These are phyloP conservation scores for Lentinula lateritia DNA, from an alignment of 768 basidiomycete species.

Conservation along the genomic window DNA sequence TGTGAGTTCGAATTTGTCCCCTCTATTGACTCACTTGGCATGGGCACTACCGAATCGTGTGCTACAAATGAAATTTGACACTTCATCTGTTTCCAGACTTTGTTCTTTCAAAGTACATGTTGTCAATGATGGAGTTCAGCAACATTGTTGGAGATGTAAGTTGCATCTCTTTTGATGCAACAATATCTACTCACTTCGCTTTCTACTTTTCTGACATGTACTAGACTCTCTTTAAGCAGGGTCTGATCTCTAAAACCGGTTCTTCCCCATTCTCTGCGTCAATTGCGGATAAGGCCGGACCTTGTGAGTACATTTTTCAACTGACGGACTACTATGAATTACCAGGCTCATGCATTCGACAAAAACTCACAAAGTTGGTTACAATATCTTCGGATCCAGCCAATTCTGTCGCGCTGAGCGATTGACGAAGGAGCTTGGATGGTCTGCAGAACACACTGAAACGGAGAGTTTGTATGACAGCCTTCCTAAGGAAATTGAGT, in stretches of 20 bases:
- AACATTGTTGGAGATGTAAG: constrained; percentile 4
- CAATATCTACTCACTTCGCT: background rate
- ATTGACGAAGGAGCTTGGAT: background rate
- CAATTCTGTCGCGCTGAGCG: background rate
- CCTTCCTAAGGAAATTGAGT: background rate
- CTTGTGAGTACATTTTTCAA: background rate
- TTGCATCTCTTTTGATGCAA: background rate
- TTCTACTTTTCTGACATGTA: background rate
- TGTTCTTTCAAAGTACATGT: constrained; percentile 2
- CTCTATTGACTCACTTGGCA: too few relatives aligned
- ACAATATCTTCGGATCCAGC: background rate
- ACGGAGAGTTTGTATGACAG: background rate
- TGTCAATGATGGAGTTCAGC: background rate
- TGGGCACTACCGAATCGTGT: too few relatives aligned
- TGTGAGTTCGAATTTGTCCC: constrained; percentile 21
- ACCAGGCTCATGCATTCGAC: background rate
- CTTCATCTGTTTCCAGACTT: background rate
- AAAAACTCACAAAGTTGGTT: background rate
- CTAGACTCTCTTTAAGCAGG: constrained; percentile 1
- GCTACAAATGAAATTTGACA: background rate
- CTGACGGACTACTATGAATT: background rate
- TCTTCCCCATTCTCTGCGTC: background rate
- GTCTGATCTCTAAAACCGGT: background rate
- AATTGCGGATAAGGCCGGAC: background rate
- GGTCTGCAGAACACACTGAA: constrained; percentile 1